These are phyloP conservation scores for Verticillium tricorpus DNA, from an alignment of 2,329 filamentous ascomycete species.

Conservation along the genomic window DNA sequence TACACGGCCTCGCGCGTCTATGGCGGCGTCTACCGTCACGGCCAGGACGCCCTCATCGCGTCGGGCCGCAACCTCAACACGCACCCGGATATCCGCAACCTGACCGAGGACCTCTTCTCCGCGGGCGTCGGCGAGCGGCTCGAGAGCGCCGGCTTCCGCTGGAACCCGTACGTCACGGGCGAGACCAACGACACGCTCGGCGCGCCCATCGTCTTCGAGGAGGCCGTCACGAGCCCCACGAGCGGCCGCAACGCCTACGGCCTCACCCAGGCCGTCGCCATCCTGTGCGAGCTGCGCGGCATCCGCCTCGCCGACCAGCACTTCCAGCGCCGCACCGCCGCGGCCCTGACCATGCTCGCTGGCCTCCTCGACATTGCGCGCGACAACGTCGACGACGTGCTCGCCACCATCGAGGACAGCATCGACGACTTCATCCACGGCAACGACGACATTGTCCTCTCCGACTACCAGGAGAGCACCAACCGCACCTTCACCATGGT, in stretches of 20 bases:
- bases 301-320: slow-evolving; percentile 22
- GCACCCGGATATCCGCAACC: slow-evolving; percentile 20
- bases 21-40: slow-evolving; percentile 17
- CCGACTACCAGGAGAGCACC: slow-evolving; percentile 13
- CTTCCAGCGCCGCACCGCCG: slow-evolving; percentile 22
- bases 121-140: slow-evolving; percentile 15
- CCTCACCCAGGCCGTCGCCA: slow-evolving; percentile 19
- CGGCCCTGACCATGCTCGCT: slow-evolving; percentile 18
- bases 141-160: slow-evolving; percentile 17
- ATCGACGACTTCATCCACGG: slow-evolving; percentile 16
- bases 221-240: slow-evolving; percentile 19
- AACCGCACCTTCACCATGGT: slow-evolving; percentile 22
- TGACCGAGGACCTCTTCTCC: slow-evolving; percentile 15
- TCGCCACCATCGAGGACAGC: slow-evolving; percentile 16
- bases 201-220: slow-evolving; percentile 17
- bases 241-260: slow-evolving; percentile 20
- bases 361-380: slow-evolving; percentile 19
- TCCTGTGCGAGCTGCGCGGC: slow-evolving; percentile 21
- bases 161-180: slow-evolving; percentile 21
- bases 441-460: slow-evolving; percentile 20
- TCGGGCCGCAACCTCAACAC: slow-evolving; percentile 23
- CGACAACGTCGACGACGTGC: slow-evolving; percentile 15
- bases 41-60: slow-evolving; percentile 20
- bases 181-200: slow-evolving; percentile 5
- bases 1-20: slow-evolving; percentile 18